Evolutionary conservation across 345 rosid genomes (phyloP), one percentile per base, ranked within the genome.

Genomic region (Corymbia maculata): DNA sequence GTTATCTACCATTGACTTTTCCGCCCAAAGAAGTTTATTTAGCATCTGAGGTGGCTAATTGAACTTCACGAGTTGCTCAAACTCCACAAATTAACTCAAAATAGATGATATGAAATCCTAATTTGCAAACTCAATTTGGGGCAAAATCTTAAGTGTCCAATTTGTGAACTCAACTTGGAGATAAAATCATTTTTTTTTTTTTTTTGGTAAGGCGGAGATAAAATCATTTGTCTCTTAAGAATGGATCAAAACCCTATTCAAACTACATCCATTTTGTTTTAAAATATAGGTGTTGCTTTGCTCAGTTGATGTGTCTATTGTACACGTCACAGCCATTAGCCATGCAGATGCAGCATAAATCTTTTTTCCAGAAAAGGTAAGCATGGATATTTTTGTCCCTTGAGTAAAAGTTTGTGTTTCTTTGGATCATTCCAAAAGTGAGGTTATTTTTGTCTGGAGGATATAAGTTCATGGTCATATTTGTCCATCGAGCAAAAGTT

Each of bases 261-360:
- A 61, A 61, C 68, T 61, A 61, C 68, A 61, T 61, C 68, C 28
- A 61, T 26, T 61, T 61, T 61, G 14, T 13, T 13, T 61, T 28
- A 26, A 6, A 61, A 61, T 0, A 61, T 15, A 61, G 32, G 68
- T 28, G 68, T 61, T 4, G 0, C 16, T 61, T 0, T 26, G 32
- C 68, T 61, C 16, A 61, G 32, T 61, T 0, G 32, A 61, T 3
- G 0, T 5, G 16, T 61, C 68, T 61, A 0, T 59, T 52, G 57
- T 53, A 53, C 57, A 28, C 13, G 30, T 28, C 32, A 26, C 0
- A n/a, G 68, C 68, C 6, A 32, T 61, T 61, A 61, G 68, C 68
- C 68, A 61, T 32, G 6, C 32, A 61, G 30, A 61, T 61, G 68
- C 68, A 61, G 68, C 68, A 61, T 12, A 26, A 28, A 30, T 30